Percentiles rank a stretch among this genome's conserved stretches.
Evolutionary conservation across 768 basidiomycete genomes (phyloP).

Genomic region (Agrocybe praecox): DNA sequence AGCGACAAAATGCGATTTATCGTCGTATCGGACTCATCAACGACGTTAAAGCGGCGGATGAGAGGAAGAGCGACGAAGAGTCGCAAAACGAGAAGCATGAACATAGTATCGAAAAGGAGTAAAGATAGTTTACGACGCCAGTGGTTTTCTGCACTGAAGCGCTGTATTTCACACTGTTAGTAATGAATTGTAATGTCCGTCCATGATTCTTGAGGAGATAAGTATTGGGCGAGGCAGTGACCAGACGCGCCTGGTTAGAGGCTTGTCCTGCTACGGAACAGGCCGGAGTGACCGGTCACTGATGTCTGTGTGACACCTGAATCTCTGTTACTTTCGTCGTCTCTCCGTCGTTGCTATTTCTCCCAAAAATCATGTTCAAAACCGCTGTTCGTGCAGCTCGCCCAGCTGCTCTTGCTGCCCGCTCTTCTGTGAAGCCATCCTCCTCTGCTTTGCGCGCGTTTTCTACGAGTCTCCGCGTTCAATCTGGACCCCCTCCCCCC

Average conservation of each 20-base stretch:
- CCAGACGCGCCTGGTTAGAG: background rate
- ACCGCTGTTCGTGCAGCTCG: slow-evolving; percentile 48
- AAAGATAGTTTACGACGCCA: too few relatives aligned
- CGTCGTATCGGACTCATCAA: slow-evolving; percentile 60
- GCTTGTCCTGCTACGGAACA: slow-evolving; percentile 25
- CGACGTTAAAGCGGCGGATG: slow-evolving; percentile 9
- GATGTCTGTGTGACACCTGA: slow-evolving; percentile 14
- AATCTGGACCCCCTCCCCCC: slow-evolving; percentile 64
- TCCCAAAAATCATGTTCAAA: slow-evolving; percentile 42
- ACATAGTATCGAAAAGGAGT: background rate
- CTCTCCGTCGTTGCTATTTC: slow-evolving; percentile 18
- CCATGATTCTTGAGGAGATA: too few relatives aligned
- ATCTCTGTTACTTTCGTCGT: background rate
- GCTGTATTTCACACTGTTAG: too few relatives aligned
- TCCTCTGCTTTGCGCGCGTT: slow-evolving; percentile 51
- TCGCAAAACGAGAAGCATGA: slow-evolving; percentile 2
- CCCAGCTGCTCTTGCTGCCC: slow-evolving; percentile 40
- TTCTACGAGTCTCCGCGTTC: slow-evolving; percentile 55
- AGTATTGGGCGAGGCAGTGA: background rate
- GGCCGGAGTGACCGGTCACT: slow-evolving; percentile 26
- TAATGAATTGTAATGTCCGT: too few relatives aligned
- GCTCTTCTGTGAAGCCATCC: slow-evolving; percentile 35
- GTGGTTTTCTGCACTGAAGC: too few relatives aligned
- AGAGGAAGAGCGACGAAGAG: slow-evolving; percentile 24
- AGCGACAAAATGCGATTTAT: slow-evolving; percentile 50